Evolutionary conservation across 495 filamentous ascomycete species (phyloP).

Genomic region (Parathielavia hyrcaniae): DNA sequence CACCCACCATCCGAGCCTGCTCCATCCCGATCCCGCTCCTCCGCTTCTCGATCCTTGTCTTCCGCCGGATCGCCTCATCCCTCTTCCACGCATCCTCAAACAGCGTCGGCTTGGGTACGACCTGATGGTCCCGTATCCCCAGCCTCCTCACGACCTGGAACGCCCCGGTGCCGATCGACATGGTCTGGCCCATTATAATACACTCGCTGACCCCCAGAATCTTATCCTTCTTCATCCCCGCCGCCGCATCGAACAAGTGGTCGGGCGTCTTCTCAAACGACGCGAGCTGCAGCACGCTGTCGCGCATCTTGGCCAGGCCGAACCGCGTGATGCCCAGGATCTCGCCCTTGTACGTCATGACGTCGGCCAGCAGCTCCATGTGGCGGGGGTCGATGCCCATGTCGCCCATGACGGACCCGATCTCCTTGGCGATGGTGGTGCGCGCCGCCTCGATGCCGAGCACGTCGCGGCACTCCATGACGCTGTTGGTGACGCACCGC

Average conservation of each 20-base stretch:
- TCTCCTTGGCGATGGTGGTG: conserved; percentile 74
- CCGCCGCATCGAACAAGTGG: conserved; percentile 92
- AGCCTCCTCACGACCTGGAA: conserved; percentile 79
- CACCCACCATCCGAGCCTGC: conserved; percentile 10
- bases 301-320: conserved; percentile 93
- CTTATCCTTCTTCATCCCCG: conserved; percentile 76
- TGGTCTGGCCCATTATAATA: conserved; percentile 96
- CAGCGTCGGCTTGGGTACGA: conserved; percentile 56
- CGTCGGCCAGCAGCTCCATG: conserved; percentile 97
- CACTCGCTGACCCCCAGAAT: conserved; percentile 94
- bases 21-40: conserved; percentile 8
- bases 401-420: conserved; percentile 71
- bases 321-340: conserved; percentile 97
- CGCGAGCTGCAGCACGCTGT: conserved; percentile 87
- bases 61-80: conserved; percentile 34
- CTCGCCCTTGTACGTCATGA: conserved; percentile 99
- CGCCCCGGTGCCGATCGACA: conserved; percentile 83
- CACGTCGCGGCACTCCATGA: conserved; percentile 88
- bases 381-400: conserved; percentile 98
- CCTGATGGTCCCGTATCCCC: conserved; percentile 57
- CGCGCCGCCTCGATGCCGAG: conserved; percentile 95
- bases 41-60: conserved; percentile 22
- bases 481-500: conserved; percentile 68
- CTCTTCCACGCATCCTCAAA: conserved; percentile 74
- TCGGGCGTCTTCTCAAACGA: conserved; percentile 99